Conservation (phyloP, 2,329 filamentous ascomycete species). For the Aspergillus sp. region DNA sequence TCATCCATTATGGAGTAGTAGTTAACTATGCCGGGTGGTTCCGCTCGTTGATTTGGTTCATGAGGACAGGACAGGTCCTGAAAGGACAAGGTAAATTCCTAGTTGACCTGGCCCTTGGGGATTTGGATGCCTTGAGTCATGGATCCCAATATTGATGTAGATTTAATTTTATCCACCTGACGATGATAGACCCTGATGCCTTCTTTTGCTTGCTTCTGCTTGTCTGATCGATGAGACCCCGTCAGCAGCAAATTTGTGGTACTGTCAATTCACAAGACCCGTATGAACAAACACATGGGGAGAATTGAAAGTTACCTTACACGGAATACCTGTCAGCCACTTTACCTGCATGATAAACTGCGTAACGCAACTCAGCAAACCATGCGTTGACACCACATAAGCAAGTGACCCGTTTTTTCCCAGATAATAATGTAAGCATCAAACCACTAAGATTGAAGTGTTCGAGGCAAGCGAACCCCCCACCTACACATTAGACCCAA, state of each 20-base stretch:
- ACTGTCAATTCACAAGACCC: not conserved
- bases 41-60: too few relatives aligned
- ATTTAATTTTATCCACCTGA: too few relatives aligned
- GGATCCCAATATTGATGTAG: too few relatives aligned
- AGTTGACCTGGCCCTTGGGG: too few relatives aligned
- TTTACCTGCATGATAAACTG: not conserved
- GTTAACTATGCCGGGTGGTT: not conserved
- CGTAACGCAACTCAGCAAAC: not conserved
- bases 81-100: too few relatives aligned
- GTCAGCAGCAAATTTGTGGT: not conserved
- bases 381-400: slow-evolving; percentile 1
- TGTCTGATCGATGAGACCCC: too few relatives aligned
- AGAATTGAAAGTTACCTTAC: not conserved
- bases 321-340: not conserved
- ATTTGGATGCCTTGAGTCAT: too few relatives aligned
- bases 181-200: too few relatives aligned
- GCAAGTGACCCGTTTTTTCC: not conserved
- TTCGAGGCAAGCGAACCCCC: slow-evolving; percentile 3
- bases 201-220: too few relatives aligned
- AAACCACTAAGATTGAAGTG: not conserved
- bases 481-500: slow-evolving; percentile 6
- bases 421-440: not conserved
- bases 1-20: not conserved
- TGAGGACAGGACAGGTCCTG: too few relatives aligned
- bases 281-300: not conserved